Percentiles rank a stretch among this genome's conserved stretches.
Evolutionary conservation across 768 basidiomycete species (phyloP).

Genomic region (Panus rudis): DNA sequence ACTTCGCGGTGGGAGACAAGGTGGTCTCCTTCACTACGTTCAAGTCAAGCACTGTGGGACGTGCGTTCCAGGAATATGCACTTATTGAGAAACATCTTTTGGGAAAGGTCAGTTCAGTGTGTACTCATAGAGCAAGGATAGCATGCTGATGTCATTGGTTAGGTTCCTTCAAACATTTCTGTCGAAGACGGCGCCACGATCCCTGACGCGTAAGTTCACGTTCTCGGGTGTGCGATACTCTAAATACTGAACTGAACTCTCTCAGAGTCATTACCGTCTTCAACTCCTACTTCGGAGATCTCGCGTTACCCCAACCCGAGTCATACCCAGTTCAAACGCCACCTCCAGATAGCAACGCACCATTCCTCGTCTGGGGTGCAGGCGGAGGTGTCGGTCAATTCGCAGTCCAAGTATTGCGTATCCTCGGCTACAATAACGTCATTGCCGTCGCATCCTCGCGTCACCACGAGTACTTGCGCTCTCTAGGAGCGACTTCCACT

Average conservation of each 20-base stretch:
- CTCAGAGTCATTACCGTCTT: slow-evolving; percentile 2
- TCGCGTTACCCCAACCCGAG: slow-evolving; percentile 3
- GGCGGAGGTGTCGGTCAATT: slow-evolving; percentile 4
- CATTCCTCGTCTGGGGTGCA: slow-evolving; percentile 5
- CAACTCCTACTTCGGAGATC: slow-evolving; percentile 4
- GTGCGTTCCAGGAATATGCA: slow-evolving; percentile 5
- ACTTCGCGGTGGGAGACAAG: slow-evolving; percentile 3
- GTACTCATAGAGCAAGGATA: neutral
- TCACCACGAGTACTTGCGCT: slow-evolving; percentile 5
- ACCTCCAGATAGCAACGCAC: neutral
- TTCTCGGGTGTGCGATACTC: neutral
- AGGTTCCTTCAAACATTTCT: slow-evolving; percentile 1
- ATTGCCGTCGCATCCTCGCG: slow-evolving; percentile 3
- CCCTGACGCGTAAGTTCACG: slow-evolving; percentile 4
- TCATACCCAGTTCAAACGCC: neutral
- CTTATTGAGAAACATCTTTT: neutral
- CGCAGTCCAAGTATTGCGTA: slow-evolving; percentile 5
- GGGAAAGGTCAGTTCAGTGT: neutral
- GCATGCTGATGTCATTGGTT: neutral
- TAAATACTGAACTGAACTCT: neutral
- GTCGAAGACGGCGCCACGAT: slow-evolving; percentile 4
- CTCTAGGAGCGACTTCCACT: slow-evolving; percentile 2
- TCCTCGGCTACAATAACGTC: slow-evolving; percentile 5
- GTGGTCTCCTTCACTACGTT: neutral
- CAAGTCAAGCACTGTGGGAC: neutral